phyloP scores from a whole-genome alignment of 2,329 filamentous ascomycete species.

The Fusarium sp. region DNA sequence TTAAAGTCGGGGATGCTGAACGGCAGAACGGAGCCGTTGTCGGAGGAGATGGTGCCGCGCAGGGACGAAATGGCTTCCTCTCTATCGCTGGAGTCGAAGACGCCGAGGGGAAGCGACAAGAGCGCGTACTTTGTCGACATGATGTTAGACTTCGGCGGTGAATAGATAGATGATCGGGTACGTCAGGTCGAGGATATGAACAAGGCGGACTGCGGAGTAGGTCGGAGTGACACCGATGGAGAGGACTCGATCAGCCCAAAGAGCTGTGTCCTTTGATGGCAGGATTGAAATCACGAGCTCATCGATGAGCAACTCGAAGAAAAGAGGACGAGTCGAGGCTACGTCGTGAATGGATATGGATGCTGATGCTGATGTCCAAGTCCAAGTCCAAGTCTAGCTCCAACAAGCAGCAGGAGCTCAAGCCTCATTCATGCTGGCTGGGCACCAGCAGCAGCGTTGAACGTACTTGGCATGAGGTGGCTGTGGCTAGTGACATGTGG shows the following conservation, averaged over 20 bases:
- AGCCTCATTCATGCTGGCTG: constrained; percentile 19
- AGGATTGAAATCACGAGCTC: constrained; percentile 11
- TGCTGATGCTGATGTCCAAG: constrained; percentile 19
- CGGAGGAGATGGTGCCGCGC: constrained; percentile 72
- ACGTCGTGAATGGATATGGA: constrained; percentile 3
- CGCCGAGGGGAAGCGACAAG: constrained; percentile 87
- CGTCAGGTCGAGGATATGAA: constrained; percentile 15
- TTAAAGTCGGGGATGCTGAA: constrained; percentile 95
- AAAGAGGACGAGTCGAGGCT: constrained; percentile 1
- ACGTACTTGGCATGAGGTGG: constrained; percentile 3
- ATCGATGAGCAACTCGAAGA: constrained; percentile 11
- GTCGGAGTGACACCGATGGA: constrained; percentile 18
- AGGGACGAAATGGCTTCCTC: constrained; percentile 83
- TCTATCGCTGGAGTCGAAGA: constrained; percentile 79
- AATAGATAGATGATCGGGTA: constrained; percentile 11
- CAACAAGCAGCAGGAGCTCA: constrained; percentile 22
- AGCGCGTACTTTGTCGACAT: constrained; percentile 78
- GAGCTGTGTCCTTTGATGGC: constrained; percentile 13
- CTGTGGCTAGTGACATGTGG: constrained; percentile 6
- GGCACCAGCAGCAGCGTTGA: constrained; percentile 13
- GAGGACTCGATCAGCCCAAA: constrained; percentile 16
- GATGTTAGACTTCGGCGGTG: constrained; percentile 18
- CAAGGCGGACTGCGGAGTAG: constrained; percentile 21
- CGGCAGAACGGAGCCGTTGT: constrained; percentile 76
- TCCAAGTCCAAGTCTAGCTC: constrained; percentile 14